Evolutionary conservation across 2,329 filamentous ascomycete species (phyloP).

Genomic region (Aspergillus fructus): DNA sequence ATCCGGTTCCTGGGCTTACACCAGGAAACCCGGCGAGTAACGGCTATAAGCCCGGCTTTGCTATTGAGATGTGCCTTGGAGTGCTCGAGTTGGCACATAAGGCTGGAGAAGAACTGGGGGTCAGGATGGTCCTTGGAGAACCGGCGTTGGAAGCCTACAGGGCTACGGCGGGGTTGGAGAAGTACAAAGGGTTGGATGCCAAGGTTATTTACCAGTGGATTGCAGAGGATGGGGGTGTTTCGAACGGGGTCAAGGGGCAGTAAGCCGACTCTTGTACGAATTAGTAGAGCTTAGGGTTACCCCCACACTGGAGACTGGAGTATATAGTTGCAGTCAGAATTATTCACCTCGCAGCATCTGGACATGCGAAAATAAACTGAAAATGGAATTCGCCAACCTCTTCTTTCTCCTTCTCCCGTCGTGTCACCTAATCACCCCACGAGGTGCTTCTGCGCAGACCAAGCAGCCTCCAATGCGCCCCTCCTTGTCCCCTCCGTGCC

Average conservation of each 20-base stretch:
- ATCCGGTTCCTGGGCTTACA: neutral
- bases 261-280: too few species aligned
- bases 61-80: neutral
- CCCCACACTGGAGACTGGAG: constrained; percentile 23
- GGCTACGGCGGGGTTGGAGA: neutral
- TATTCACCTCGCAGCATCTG: too few species aligned
- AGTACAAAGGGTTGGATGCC: neutral
- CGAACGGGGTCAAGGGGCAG: too few species aligned
- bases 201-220: neutral
- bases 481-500: too few species aligned
- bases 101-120: neutral
- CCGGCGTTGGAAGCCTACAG: neutral
- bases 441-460: too few species aligned
- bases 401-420: too few species aligned
- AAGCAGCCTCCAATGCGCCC: too few species aligned
- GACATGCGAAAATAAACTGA: too few species aligned
- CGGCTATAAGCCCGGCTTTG: neutral
- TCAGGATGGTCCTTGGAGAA: neutral
- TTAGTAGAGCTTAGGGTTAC: neutral
- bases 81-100: neutral
- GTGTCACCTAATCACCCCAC: too few species aligned
- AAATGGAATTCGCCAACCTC: too few species aligned
- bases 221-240: neutral
- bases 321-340: too few species aligned
- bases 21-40: neutral